Evolutionary conservation across 441 rosid species (phyloP), one percentile per base, ranked within the genome.

Genomic region (Erysimum cheiri): DNA sequence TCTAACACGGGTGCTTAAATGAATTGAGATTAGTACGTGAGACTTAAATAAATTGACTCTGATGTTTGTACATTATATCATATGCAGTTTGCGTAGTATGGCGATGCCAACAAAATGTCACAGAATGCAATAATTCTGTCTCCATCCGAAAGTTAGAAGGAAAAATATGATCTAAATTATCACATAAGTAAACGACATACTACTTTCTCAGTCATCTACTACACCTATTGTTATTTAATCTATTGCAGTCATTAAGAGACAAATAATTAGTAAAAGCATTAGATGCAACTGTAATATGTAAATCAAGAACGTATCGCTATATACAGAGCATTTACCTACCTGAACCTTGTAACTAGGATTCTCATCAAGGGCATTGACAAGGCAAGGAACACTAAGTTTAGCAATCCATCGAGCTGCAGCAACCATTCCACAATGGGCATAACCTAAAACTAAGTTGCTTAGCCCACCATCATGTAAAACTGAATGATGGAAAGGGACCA

Each of bases 401-500:
- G 99, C 97, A 81, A 92, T 95, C 97, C 98, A 95, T 26, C 92
- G 92, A 72, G 98, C 98, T 40, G 99, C 98, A 77, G 99, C 99
- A 80, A 91, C 99, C 99, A 95, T 95, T 78, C 99, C 99, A 53
- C 91, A 95, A 71, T 95, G 99, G 4, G 99, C 99, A 53, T 95
- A 95, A 58, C 99, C 99, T 77, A 95, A 84, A 74, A 95, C 86
- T 80, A 92, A 85, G 83, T 95, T 88, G 81, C 97, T 88, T 61
- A 95, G 70, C 44, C 99, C 97, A 71, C 99, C 98, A 78, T 89
- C 98, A 72, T 88, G 85, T 80, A 95, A 73, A 78, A 95, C 93
- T 0, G 96, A 90, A 80, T 92, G 99, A 80, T 92, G 99, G 81
- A 95, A 95, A 50, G 99, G 99, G 80, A 89, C 99, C 73, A 92